These are phyloP conservation scores for Bothriochloa decipiens DNA, from an alignment of 176 grass and related monocot genomes.

Conservation along the genomic window DNA sequence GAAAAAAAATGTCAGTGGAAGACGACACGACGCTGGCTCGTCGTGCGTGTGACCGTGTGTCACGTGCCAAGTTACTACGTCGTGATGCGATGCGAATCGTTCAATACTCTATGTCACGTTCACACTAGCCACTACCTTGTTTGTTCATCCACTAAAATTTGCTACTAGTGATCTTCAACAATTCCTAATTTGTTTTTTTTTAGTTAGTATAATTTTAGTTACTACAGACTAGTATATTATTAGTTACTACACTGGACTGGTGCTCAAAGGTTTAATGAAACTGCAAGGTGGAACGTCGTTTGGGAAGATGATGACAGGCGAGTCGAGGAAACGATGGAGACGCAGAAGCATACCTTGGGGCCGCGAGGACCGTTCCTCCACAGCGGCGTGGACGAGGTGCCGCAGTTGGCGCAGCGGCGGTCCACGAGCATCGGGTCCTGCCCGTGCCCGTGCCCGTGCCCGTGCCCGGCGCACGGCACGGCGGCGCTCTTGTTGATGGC, in stretches of 20 bases:
- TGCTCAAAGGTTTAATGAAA: no score
- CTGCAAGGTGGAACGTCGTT: no score
- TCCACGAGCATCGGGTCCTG: conserved; percentile 23
- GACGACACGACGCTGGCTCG: conserved; percentile 3
- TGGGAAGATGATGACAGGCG: no score
- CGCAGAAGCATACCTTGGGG: conserved; percentile 57
- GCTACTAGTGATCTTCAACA: not conserved
- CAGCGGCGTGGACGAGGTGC: conserved; percentile 88
- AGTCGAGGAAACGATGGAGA: not conserved
- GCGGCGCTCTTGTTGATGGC: not conserved
- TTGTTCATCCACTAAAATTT: not conserved
- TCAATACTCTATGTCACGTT: not conserved
- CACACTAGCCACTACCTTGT: not conserved
- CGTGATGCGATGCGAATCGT: not conserved
- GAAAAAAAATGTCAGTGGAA: not conserved
- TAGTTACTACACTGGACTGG: no score
- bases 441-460: conserved; percentile 6
- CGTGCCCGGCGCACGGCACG: not conserved
- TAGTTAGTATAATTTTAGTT: no score
- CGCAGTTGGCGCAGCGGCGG: conserved; percentile 93
- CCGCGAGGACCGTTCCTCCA: conserved; percentile 94
- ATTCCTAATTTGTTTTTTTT: not conserved
- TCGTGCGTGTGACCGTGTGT: not conserved
- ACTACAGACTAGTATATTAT: no score
- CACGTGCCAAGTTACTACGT: not conserved